phyloP scores from a whole-genome alignment of 805 yeast genomes.

The Candida arabinofermentans region DNA sequence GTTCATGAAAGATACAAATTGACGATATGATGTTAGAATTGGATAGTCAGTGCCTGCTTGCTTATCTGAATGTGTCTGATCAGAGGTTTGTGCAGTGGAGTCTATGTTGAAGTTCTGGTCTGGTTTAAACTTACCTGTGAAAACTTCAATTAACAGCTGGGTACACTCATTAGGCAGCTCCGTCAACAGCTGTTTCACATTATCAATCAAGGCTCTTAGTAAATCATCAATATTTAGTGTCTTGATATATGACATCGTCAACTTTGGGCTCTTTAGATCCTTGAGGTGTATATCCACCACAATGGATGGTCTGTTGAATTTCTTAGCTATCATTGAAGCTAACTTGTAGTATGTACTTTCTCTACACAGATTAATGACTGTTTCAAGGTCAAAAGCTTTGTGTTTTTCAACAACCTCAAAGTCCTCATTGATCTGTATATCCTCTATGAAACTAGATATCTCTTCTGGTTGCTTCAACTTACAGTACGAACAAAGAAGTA shows the following conservation, averaged over 20 bases:
- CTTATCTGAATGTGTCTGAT: slow-evolving; percentile 2
- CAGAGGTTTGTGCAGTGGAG: slow-evolving; percentile 10
- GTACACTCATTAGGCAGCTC: slow-evolving; percentile 77
- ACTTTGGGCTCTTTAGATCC: slow-evolving; percentile 56
- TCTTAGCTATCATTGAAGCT: slow-evolving; percentile 67
- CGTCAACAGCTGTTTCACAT: slow-evolving; percentile 60
- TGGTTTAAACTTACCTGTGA: slow-evolving; percentile 78
- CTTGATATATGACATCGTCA: slow-evolving; percentile 61
- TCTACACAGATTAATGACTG: slow-evolving; percentile 64
- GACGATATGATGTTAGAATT: slow-evolving; percentile 54
- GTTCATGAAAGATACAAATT: slow-evolving; percentile 30
- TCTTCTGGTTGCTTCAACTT: slow-evolving; percentile 62
- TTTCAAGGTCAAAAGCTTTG: slow-evolving; percentile 59
- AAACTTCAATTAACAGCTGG: slow-evolving; percentile 74
- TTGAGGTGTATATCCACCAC: slow-evolving; percentile 73
- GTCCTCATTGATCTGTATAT: slow-evolving; percentile 29
- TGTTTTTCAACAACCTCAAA: slow-evolving; percentile 33
- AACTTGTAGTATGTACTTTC: slow-evolving; percentile 65
- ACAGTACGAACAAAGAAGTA: slow-evolving; percentile 74
- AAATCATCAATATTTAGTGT: slow-evolving; percentile 74
- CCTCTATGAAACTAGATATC: slow-evolving; percentile 51
- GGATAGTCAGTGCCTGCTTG: slow-evolving; percentile 31
- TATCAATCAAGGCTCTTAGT: slow-evolving; percentile 51
- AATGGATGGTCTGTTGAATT: slow-evolving; percentile 64
- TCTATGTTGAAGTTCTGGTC: slow-evolving; percentile 20